Evolutionary conservation across 2,329 filamentous ascomycete species (phyloP), one percentile per base, ranked within the genome.

Genomic region (Penicillium sp.): DNA sequence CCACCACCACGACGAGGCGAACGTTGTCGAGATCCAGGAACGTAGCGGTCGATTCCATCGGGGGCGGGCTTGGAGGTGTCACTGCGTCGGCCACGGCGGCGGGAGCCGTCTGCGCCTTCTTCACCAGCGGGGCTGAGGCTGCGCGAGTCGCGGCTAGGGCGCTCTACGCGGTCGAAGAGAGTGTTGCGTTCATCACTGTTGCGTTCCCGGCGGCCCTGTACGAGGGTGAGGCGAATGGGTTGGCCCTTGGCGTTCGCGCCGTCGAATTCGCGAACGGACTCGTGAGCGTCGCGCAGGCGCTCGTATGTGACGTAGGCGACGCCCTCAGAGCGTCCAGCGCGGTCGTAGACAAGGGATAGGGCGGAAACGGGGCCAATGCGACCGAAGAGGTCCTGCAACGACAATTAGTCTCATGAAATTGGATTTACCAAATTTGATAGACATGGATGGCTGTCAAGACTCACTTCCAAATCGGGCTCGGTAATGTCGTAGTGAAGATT

Each of bases 401-500:
- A 8, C 28, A 35, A 3, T 49, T 6, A 49, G 51, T 49, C 52
- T 40, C 11, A 14, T 30, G 8, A 11, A 43, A 13, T 14, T 33
- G 5, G 16, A 35, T 52, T 42, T 3, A 22, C 19, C 10, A 19
- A n/a, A 8, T 22, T 42, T 7, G 40, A 13, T 43, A 43, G 19
- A 22, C 8, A 13, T 4, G 8, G 19, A 5, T 25, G 19, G 10
- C 0, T 13, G 11, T 19, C 13, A 33, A 19, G 4, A 68, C 79
- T 56, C 81, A 96, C 92, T 71, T 90, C 85, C 57, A 97, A 83
- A 73, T 97, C 93, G 40, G 89, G 88, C 76, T 94, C 87, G 13
- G 90, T 93, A 64, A 97, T 84, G 62, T 97, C 93, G 76, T 96
- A 97, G 76, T 97, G 93, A 60, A 97, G 81, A 74, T 97, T 97